Evolutionary conservation across 192 early-diverging fungal species (phyloP), one percentile per base, ranked within the genome.

Genomic region (Jimgerdemannia flammicorona): DNA sequence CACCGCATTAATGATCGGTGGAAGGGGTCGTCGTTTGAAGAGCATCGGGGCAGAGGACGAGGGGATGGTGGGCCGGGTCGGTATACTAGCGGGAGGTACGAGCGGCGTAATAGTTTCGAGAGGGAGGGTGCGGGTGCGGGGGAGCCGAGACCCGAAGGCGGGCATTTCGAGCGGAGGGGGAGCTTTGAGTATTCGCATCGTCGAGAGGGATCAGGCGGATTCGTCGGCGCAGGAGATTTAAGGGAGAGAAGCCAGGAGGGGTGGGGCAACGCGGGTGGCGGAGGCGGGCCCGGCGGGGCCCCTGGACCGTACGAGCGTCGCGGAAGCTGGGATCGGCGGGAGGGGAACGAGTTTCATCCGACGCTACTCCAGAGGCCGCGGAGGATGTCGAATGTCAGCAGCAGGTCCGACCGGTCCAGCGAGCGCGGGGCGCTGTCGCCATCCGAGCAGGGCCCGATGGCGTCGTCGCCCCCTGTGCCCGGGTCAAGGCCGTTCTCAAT

Each of bases 331-430:
- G 49, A 59, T 14, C 6, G 49, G 14, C 49, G 49, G 49, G 49
- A 59, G 6, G 49, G 49, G 19, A 49, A 40, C 42, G 67, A 59
- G 17, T 78, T 74, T 41, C 77, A 78, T 39, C 77, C 77, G 18
- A 78, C 77, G 0, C 40, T 79, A 64, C 74, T 79, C 18, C 78
- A 79, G 44, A 68, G 78, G 18, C 74, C 74, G 43, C 66, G 78
- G 69, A 54, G 74, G 10, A 20, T 68, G 44, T 79, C 78, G 11
- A 74, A 70, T 43, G 44, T 72, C 3, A 79, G 74, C 43, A 20
- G 44, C 19, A 49, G 73, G 64, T 79, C 73, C 6, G 78, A 79
- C 29, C 73, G 71, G 17, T 59, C 49, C 8, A 59, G 29, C 64
- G 44, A 43, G 72, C 42, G 42, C 29, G 63, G 43, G 39, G 64